Conservation (phyloP, 1,284 basidiomycete genomes). For the Ganoderma boninense region DNA sequence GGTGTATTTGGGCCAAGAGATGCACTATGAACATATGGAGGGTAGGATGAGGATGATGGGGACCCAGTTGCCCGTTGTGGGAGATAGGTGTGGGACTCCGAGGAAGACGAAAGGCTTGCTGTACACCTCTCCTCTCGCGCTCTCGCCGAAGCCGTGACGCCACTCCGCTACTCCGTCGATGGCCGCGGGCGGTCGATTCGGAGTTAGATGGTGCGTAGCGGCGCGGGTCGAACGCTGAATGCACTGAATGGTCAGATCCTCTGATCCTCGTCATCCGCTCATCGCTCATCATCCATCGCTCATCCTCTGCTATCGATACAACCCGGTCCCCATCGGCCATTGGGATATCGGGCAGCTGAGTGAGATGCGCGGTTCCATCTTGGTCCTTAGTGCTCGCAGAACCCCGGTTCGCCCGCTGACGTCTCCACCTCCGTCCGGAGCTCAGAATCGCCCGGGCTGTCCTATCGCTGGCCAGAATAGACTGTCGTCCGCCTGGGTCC, state of each 20-base stretch:
- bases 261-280: neutral
- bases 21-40: constrained; percentile 8
- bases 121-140: constrained; percentile 1
- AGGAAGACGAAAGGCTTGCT: constrained; percentile 15
- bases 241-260: neutral
- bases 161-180: neutral
- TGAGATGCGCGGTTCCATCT: neutral
- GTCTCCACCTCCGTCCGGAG: neutral
- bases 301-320: neutral
- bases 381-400: neutral
- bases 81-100: neutral
- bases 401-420: neutral
- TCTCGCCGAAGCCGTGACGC: neutral
- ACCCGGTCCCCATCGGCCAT: neutral
- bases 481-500: constrained; percentile 40
- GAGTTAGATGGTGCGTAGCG: neutral
- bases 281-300: neutral
- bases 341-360: neutral
- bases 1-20: constrained; percentile 9
- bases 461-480: constrained; percentile 38
- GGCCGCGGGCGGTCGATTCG: neutral
- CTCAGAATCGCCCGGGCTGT: constrained; percentile 25
- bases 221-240: neutral
- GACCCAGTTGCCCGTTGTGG: neutral
- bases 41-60: neutral